These are phyloP conservation scores for Babesia bigemina DNA, from an alignment of 169 alveolate genomes.

Conservation along the genomic window DNA sequence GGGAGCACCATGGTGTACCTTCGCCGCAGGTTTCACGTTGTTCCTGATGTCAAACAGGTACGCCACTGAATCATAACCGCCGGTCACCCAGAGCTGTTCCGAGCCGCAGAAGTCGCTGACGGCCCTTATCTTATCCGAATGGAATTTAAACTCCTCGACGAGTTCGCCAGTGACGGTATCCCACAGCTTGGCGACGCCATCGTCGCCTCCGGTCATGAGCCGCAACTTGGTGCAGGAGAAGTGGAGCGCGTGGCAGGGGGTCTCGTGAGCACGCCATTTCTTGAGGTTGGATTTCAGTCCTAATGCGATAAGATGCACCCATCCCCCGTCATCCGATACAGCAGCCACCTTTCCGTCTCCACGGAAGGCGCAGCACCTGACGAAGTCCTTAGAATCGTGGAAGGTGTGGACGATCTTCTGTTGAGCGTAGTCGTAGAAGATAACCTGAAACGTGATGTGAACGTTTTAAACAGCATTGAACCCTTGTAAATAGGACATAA, in stretches of 20 bases:
- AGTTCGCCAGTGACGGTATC: conserved; percentile 39
- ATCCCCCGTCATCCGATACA: conserved; percentile 63
- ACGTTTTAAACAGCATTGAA: neutral
- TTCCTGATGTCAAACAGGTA: conserved; percentile 55
- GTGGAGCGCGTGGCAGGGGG: conserved; percentile 32
- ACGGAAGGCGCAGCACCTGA: conserved; percentile 53
- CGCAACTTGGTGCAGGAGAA: conserved; percentile 41
- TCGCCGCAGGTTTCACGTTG: conserved; percentile 29
- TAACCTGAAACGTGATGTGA: conserved; percentile 8
- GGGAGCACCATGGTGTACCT: conserved; percentile 50
- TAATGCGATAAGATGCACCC: conserved; percentile 55
- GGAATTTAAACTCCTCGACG: conserved; percentile 30
- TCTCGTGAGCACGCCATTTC: conserved; percentile 57
- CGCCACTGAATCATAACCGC: conserved; percentile 49
- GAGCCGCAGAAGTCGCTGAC: conserved; percentile 29
- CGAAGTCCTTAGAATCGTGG: conserved; percentile 42
- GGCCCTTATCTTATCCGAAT: conserved; percentile 45
- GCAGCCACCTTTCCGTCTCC: conserved; percentile 59
- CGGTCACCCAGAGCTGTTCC: conserved; percentile 53
- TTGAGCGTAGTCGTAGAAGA: conserved; percentile 43
- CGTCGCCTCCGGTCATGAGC: conserved; percentile 66
- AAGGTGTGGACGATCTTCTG: conserved; percentile 21
- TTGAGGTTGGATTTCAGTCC: conserved; percentile 44
- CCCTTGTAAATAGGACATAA: no score
- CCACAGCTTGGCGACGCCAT: conserved; percentile 57